These are phyloP conservation scores for Globisporangium perplexum DNA, from an alignment of 352 stramenopile genomes.

Conservation along the genomic window DNA sequence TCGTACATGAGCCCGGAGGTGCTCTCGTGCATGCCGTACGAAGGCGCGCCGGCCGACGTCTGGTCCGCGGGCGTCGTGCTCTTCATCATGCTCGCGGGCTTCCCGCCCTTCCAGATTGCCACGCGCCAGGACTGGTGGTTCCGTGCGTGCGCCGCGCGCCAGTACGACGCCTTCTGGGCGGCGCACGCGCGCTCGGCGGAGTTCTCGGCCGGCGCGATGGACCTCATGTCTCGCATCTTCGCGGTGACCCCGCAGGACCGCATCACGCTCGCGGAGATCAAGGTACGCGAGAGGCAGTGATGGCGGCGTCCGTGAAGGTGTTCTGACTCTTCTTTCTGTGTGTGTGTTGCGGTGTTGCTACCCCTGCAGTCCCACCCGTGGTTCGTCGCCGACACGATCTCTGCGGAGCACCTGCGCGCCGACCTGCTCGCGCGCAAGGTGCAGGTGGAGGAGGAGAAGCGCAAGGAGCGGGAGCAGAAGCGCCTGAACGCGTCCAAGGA, in stretches of 20 bases:
- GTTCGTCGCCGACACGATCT: slow-evolving; percentile 45
- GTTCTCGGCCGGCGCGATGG: slow-evolving; percentile 72
- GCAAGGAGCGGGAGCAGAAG: slow-evolving; percentile 22
- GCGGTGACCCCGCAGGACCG: slow-evolving; percentile 60
- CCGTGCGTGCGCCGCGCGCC: slow-evolving; percentile 55
- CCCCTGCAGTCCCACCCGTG: slow-evolving; percentile 41
- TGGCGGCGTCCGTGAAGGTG: neutral
- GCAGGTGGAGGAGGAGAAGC: slow-evolving; percentile 27
- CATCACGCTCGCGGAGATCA: slow-evolving; percentile 77
- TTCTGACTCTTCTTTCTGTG: neutral
- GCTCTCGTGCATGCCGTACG: slow-evolving; percentile 74
- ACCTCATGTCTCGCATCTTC: slow-evolving; percentile 70
- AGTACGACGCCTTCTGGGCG: slow-evolving; percentile 79
- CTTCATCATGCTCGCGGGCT: slow-evolving; percentile 92
- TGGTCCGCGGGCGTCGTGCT: slow-evolving; percentile 91
- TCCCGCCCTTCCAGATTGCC: slow-evolving; percentile 90
- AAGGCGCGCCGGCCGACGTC: slow-evolving; percentile 84
- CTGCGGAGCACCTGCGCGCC: slow-evolving; percentile 30
- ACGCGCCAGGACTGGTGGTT: slow-evolving; percentile 90
- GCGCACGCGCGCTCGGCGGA: slow-evolving; percentile 58
- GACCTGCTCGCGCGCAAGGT: slow-evolving; percentile 59
- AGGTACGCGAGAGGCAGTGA: slow-evolving; percentile 15
- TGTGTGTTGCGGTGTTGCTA: neutral
- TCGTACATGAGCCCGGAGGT: slow-evolving; percentile 94
- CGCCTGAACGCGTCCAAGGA: slow-evolving; percentile 21